These are phyloP conservation scores for Tetrapisispora arboricola DNA, from an alignment of 805 yeast genomes.

Conservation along the genomic window DNA sequence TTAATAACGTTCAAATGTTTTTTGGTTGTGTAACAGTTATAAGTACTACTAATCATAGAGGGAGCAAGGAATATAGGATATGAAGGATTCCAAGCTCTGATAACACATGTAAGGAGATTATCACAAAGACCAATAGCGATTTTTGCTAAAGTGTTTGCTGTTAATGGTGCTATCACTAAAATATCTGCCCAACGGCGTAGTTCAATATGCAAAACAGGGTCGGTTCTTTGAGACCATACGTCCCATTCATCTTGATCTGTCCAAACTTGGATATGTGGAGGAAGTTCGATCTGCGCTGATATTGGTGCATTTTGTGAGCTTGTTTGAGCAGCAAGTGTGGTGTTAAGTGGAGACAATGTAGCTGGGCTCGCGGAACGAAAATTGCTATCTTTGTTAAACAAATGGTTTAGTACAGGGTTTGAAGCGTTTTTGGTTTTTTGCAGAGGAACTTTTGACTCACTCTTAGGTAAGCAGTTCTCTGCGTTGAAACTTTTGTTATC, in stretches of 20 bases:
- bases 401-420: neutral
- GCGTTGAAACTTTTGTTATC: neutral
- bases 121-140: slow-evolving; percentile 87
- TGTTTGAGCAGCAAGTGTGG: neutral
- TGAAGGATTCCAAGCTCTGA: slow-evolving; percentile 91
- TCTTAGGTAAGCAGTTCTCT: too few species aligned
- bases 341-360: neutral
- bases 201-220: slow-evolving; percentile 92
- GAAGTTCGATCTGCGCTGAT: slow-evolving; percentile 32
- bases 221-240: slow-evolving; percentile 67
- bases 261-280: slow-evolving; percentile 77
- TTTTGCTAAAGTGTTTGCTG: slow-evolving; percentile 89
- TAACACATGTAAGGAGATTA: slow-evolving; percentile 77
- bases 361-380: neutral
- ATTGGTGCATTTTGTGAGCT: neutral
- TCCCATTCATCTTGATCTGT: slow-evolving; percentile 90
- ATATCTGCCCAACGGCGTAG: slow-evolving; percentile 95
- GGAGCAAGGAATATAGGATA: slow-evolving; percentile 87
- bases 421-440: neutral
- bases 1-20: slow-evolving; percentile 64
- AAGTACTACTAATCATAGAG: slow-evolving; percentile 88
- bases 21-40: slow-evolving; percentile 78
- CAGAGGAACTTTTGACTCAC: neutral
- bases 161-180: slow-evolving; percentile 79
- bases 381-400: neutral